Evolutionary conservation across 164 flowering plant genomes (phyloP), one percentile per base, ranked within the genome.

Genomic region (Liriodendron chinense): DNA sequence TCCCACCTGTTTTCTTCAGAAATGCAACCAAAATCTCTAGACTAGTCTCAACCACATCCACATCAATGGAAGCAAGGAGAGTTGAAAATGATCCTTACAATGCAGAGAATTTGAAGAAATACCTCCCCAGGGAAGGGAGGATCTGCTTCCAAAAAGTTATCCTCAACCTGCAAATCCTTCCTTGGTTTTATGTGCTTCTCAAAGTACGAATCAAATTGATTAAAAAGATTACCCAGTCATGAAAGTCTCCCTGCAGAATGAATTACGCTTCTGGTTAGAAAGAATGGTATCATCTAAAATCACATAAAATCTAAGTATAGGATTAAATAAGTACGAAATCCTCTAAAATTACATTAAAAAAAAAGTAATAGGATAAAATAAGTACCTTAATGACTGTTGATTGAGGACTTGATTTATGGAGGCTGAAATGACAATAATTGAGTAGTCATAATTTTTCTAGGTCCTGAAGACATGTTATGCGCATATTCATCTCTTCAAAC

Each of bases 221-320:
- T 90, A 71, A 93, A 93, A 66, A 95, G 93, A 81, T 92, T 94
- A 90, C 92, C 99, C 99, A 95, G 61, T 95, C 98, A 83, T 95
- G 92, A 74, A 93, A 95, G 82, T 95, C 97, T 24, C 99, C 99
- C 99, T 95, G 94, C 57, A 66, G 23, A 4, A 22, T 70, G 9
- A 21, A 9, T 8, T 53, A 3, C 2, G 43, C 43, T 13, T 25
- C 47, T 13, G 1, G 25, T 24, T 10, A 28, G 14, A 23, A 22
- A 23, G 12, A 2, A 14, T 68, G 22, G 22, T 21, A 53, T 53
- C 18, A 2, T 53, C 16, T 53, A 53, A 56, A 69, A 53, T 12
- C 20, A 16, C 13, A 53, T 16, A 12, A 16, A 16, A 53, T n/a
- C 50, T n/a, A 6, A 53, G 6, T 22, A 28, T 10, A 53, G 13